Evolutionary conservation across 1,139 yeast species (phyloP), one percentile per base, ranked within the genome.

Genomic region (Taphrina wiesneri): DNA sequence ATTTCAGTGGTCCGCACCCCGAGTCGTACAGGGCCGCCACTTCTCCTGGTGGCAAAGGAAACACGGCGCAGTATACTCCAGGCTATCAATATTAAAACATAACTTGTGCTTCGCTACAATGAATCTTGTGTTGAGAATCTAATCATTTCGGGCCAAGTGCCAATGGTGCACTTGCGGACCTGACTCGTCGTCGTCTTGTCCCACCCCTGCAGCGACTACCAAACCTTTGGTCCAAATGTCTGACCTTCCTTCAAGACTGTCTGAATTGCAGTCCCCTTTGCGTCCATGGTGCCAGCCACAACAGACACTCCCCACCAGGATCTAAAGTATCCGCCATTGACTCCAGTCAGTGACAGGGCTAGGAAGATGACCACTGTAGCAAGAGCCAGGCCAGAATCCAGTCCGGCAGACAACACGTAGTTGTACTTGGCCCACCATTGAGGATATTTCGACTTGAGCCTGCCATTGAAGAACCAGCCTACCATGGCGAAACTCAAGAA

Each of bases 391-490:
- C 87, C 86, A 63, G 83, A 77, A 71, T 83, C 86, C 68, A 85
- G 72, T 26, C 84, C 88, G 1, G 86, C 86, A 30, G 86, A 81
- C 67, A 85, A 76, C 30, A 84, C 77, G 72, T 83, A 85, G 74
- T 83, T 84, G 77, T 85, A 85, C 77, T 85, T 85, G 52, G 84
- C 77, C 88, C 88, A 85, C 88, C 88, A 85, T 70, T 80, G 80
- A 73, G 83, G 81, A 77, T 80, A 82, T 70, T 76, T 77, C 60
- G 81, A 77, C 71, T 82, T 82, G 68, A 84, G 74, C 74, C 77
- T 80, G 75, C 76, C 83, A 63, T 83, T 83, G 74, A 84, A 85
- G n/a, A 77, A 69, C 61, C 83, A 77, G 46, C 86, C 84, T 36
- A 82, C 81, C 2, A 77, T 74, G 66, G 82, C 79, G 72, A 79